Evolutionary conservation across 1,139 yeast genomes (phyloP).

Genomic region (Hansenula sp.): DNA sequence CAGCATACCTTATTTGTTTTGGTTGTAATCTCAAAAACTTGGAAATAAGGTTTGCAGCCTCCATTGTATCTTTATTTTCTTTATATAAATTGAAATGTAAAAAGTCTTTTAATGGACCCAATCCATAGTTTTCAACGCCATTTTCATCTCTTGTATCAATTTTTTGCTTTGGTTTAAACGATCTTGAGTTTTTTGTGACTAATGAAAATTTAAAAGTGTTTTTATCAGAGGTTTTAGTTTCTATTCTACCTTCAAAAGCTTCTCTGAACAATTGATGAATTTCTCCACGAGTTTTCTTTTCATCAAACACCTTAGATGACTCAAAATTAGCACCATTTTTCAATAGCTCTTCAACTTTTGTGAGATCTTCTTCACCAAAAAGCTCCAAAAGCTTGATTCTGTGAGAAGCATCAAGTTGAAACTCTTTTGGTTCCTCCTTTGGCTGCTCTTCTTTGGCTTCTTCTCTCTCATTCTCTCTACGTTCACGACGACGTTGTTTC

Average conservation of each 20-base stretch:
- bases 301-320: slow-evolving; percentile 54
- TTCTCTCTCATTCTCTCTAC: slow-evolving; percentile 32
- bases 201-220: slow-evolving; percentile 61
- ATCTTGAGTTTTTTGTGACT: slow-evolving; percentile 36
- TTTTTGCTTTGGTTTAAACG: slow-evolving; percentile 30
- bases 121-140: slow-evolving; percentile 42
- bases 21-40: slow-evolving; percentile 71
- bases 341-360: slow-evolving; percentile 53
- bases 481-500: slow-evolving; percentile 45
- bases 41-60: slow-evolving; percentile 72
- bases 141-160: slow-evolving; percentile 46
- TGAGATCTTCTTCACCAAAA: slow-evolving; percentile 58
- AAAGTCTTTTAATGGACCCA: slow-evolving; percentile 66
- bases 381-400: slow-evolving; percentile 42
- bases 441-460: slow-evolving; percentile 27
- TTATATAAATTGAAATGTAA: slow-evolving; percentile 82
- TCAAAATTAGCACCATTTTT: slow-evolving; percentile 55
- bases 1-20: slow-evolving; percentile 74
- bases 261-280: slow-evolving; percentile 74
- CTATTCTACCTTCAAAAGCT: slow-evolving; percentile 71
- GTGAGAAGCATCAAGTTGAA: slow-evolving; percentile 42
- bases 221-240: slow-evolving; percentile 68
- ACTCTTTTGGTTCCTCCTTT: slow-evolving; percentile 37
- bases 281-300: slow-evolving; percentile 67
- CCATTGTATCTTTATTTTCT: slow-evolving; percentile 97